Evolutionary conservation across 2,329 filamentous ascomycete species (phyloP), one percentile per base, ranked within the genome.

Genomic region (Metarhizium robertsii): DNA sequence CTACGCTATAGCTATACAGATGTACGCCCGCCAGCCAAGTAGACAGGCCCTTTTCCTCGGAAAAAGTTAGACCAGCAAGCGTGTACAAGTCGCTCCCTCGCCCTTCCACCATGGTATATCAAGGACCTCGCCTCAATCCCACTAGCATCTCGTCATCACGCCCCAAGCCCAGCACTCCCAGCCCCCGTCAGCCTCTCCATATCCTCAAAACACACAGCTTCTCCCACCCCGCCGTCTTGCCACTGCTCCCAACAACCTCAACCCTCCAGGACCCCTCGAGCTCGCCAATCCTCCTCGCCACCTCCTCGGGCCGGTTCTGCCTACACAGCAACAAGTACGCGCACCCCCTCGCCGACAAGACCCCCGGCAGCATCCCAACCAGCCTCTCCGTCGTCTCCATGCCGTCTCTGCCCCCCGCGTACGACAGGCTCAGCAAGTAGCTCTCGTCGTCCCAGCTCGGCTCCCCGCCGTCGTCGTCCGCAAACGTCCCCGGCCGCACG

Each of bases 351-450:
- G 68, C 66, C 1, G 78, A 76, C 63, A 99, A 68, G 2, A 88
- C 73, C 0, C 68, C 67, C 0, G 88, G 86, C 60, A 99, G 72
- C 38, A 80, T 76, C 10, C 81, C 80, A 43, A 99, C 75, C 61
- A 99, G 74, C 45, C 89, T 79, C 59, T 92, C 82, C 49, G 92
- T 99, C 30, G 87, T 90, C 73, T 95, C 90, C 92, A 99, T 99
- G 6, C 94, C 94, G 68, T 96, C 87, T 34, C 74, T 72, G 0
- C 94, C 94, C 30, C 94, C 94, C 0, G 91, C 92, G 68, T 96
- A 97, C 4, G 91, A 90, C 50, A 97, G 75, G 43, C 87, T 84
- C 29, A 97, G 79, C 54, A 96, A 78, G 65, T 90, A 86, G 32
- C 89, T 92, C 65, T 96, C 91, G 56, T 85, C 81, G 55, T 92